These are phyloP conservation scores for Fraxinus dipetala DNA, from an alignment of 305 asterid genomes.

Conservation along the genomic window DNA sequence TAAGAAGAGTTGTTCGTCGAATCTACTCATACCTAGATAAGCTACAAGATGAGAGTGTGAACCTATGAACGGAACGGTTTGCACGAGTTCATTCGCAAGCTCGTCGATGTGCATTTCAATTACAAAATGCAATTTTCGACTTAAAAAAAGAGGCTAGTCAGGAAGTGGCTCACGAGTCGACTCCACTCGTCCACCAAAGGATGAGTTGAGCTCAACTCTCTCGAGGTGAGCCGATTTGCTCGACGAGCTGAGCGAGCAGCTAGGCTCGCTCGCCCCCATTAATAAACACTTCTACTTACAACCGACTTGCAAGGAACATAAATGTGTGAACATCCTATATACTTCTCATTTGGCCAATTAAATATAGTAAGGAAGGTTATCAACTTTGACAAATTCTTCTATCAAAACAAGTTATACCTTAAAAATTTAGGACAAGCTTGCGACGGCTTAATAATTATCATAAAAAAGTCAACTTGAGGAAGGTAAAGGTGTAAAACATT, in stretches of 20 bases:
- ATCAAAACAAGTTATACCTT: too few relatives aligned
- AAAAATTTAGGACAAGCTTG: background rate
- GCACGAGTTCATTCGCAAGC: too few relatives aligned
- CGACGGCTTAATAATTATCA: too few relatives aligned
- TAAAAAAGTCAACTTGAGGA: background rate
- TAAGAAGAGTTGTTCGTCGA: too few relatives aligned
- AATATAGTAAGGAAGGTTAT: background rate
- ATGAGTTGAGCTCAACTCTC: background rate
- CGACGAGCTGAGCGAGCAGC: background rate
- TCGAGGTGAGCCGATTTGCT: background rate
- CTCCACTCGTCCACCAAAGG: background rate
- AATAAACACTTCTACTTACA: background rate
- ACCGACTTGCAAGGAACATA: background rate
- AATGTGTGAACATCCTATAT: background rate
- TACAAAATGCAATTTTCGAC: too few relatives aligned
- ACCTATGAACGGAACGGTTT: too few relatives aligned
- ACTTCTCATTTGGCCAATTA: background rate
- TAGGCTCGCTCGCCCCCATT: background rate
- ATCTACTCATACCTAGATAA: too few relatives aligned
- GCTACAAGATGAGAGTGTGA: too few relatives aligned
- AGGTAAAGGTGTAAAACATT: background rate
- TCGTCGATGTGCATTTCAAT: too few relatives aligned
- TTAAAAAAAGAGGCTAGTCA: too few relatives aligned
- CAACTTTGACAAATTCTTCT: background rate
- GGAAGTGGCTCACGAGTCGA: background rate